Evolutionary conservation across 106 monocot genomes (phyloP).

Genomic region (Acanthochlamys bracteata): DNA sequence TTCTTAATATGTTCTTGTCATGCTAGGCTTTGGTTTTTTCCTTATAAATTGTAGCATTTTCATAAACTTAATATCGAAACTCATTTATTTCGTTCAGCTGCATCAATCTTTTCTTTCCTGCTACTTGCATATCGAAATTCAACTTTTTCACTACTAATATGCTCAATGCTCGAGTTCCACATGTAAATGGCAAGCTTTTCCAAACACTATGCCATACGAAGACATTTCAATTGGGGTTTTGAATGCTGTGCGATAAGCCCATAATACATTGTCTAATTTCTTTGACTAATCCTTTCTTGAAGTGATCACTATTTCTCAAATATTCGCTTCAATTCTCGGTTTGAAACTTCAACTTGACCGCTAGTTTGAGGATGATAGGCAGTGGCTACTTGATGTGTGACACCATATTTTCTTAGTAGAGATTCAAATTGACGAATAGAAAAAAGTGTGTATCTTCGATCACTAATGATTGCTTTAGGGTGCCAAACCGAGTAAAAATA

Average conservation of each 20-base stretch:
- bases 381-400: too few species aligned
- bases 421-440: not conserved
- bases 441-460: not conserved
- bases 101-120: not conserved
- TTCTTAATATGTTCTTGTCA: not conserved
- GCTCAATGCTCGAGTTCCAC: not conserved
- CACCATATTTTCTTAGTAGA: too few species aligned
- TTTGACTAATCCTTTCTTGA: too few species aligned
- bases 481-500: constrained; percentile 1
- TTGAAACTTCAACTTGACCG: too few species aligned
- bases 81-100: not conserved
- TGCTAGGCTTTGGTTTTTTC: not conserved
- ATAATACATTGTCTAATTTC: too few species aligned
- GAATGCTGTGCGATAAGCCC: too few species aligned
- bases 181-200: not conserved
- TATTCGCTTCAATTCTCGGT: too few species aligned
- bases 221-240: not conserved
- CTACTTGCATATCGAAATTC: not conserved
- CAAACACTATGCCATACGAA: not conserved
- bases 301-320: too few species aligned
- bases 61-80: not conserved
- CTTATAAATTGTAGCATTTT: too few species aligned
- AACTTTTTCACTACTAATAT: not conserved
- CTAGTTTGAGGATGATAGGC: too few species aligned
- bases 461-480: not conserved